Conservation (phyloP, 2,329 filamentous ascomycete genomes). For the Aspergillus sp. region DNA sequence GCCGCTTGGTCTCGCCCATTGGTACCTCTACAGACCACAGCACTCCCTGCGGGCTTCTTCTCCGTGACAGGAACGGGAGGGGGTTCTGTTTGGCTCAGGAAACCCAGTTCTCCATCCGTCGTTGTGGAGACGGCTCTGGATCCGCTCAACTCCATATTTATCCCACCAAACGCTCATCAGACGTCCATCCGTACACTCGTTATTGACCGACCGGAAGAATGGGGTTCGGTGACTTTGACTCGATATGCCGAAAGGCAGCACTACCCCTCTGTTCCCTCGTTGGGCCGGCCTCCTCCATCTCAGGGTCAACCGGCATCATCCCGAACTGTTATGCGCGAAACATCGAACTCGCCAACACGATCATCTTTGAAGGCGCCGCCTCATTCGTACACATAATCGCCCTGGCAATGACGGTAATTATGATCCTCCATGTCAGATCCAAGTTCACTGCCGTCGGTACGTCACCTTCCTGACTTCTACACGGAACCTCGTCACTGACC, state of each 20-base stretch:
- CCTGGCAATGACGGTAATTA: conserved; percentile 88
- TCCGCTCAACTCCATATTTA: conserved; percentile 17
- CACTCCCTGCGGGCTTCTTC: background rate
- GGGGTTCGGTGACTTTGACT: conserved; percentile 87
- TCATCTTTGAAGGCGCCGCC: conserved; percentile 92
- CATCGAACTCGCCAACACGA: conserved; percentile 94
- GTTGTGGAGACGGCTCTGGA: conserved; percentile 31
- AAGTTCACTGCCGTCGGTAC: conserved; percentile 97
- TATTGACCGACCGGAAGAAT: conserved; percentile 33
- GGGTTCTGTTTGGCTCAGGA: conserved; percentile 12
- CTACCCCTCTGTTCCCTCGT: conserved; percentile 85
- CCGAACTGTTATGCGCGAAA: conserved; percentile 90
- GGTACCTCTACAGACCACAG: background rate
- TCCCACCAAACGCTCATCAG: conserved; percentile 46
- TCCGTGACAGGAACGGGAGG: background rate
- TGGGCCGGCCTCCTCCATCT: conserved; percentile 62
- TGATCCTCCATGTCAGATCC: conserved; percentile 94
- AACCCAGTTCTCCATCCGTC: conserved; percentile 23
- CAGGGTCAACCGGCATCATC: conserved; percentile 75
- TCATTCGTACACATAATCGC: conserved; percentile 90
- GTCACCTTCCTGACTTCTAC: conserved; percentile 27
- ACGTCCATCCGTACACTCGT: background rate
- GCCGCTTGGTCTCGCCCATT: background rate
- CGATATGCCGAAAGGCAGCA: conserved; percentile 79
- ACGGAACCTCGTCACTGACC: background rate